These are phyloP conservation scores for Sphagnum magellanicum DNA, from an alignment of 228 moss, liverwort and hornwort genomes.

Conservation along the genomic window DNA sequence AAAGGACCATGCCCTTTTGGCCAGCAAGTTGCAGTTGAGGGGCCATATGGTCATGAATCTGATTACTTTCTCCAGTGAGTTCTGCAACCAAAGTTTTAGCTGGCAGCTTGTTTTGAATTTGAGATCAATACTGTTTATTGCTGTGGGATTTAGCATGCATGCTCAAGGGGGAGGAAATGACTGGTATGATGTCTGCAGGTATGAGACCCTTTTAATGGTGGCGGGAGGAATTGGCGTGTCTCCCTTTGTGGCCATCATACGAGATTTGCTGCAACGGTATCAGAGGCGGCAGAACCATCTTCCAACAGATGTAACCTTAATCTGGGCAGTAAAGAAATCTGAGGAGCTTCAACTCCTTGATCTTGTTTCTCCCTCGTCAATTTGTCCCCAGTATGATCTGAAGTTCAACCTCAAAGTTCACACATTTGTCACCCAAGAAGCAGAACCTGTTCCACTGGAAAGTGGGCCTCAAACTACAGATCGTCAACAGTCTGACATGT, in stretches of 20 bases:
- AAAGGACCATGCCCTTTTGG: slow-evolving; percentile 55
- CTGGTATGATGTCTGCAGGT: slow-evolving; percentile 35
- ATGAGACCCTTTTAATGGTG: slow-evolving; percentile 77
- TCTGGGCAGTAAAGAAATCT: slow-evolving; percentile 86
- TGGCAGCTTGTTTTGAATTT: too few relatives aligned
- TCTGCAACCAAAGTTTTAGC: neutral
- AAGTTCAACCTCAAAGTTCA: slow-evolving; percentile 52
- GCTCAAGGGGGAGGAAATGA: neutral
- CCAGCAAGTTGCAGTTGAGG: slow-evolving; percentile 69
- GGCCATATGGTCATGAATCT: slow-evolving; percentile 92
- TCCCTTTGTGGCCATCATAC: slow-evolving; percentile 82
- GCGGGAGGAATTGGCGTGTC: slow-evolving; percentile 94
- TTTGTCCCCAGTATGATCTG: slow-evolving; percentile 57
- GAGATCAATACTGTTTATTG: too few relatives aligned
- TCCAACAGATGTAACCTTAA: slow-evolving; percentile 69
- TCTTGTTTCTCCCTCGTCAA: slow-evolving; percentile 43
- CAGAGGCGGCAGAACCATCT: slow-evolving; percentile 46
- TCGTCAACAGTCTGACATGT: slow-evolving; percentile 16
- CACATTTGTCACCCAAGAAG: slow-evolving; percentile 73
- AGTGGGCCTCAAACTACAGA: slow-evolving; percentile 15
- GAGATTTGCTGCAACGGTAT: slow-evolving; percentile 79
- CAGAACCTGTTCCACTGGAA: slow-evolving; percentile 14
- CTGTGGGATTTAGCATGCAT: too few relatives aligned
- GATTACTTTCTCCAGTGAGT: slow-evolving; percentile 83
- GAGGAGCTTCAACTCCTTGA: slow-evolving; percentile 80